Conservation (phyloP, 2,329 filamentous ascomycete species). For the Epichloe gansuensis region DNA sequence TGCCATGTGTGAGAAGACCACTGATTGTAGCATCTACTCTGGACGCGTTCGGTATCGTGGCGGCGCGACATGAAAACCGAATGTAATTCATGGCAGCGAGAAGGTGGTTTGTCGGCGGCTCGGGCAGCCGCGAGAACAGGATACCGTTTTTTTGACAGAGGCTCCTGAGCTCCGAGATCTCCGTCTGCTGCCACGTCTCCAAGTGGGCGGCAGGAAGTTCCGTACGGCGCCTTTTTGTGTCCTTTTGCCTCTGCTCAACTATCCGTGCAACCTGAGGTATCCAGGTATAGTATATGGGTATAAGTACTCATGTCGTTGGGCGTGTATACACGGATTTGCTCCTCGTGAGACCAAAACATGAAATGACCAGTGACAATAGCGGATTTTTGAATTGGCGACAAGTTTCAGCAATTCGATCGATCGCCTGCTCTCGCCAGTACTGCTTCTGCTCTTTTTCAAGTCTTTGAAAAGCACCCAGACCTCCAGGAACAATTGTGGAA, state of each 20-base stretch:
- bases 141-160: conserved; percentile 34
- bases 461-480: conserved; percentile 34
- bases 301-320: conserved; percentile 32
- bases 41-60: conserved; percentile 25
- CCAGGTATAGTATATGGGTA: conserved; percentile 48
- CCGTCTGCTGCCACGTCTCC: conserved; percentile 32
- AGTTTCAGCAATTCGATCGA: conserved; percentile 28
- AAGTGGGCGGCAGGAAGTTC: conserved; percentile 25
- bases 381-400: conserved; percentile 21
- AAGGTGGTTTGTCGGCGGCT: background rate
- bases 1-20: conserved; percentile 13
- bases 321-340: conserved; percentile 26
- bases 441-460: conserved; percentile 25
- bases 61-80: conserved; percentile 5
- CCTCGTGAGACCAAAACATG: conserved; percentile 37
- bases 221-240: conserved; percentile 25
- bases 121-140: conserved; percentile 25
- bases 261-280: conserved; percentile 27
- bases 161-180: conserved; percentile 28
- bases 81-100: conserved; percentile 3
- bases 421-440: conserved; percentile 30
- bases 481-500: conserved; percentile 27
- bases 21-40: conserved; percentile 17
- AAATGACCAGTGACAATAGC: conserved; percentile 44
- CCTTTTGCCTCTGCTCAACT: conserved; percentile 21